Percentiles rank a stretch among this genome's conserved stretches.
Evolutionary conservation across 2,329 filamentous ascomycete genomes (phyloP).

Genomic region (Acrocalymma vagum): DNA sequence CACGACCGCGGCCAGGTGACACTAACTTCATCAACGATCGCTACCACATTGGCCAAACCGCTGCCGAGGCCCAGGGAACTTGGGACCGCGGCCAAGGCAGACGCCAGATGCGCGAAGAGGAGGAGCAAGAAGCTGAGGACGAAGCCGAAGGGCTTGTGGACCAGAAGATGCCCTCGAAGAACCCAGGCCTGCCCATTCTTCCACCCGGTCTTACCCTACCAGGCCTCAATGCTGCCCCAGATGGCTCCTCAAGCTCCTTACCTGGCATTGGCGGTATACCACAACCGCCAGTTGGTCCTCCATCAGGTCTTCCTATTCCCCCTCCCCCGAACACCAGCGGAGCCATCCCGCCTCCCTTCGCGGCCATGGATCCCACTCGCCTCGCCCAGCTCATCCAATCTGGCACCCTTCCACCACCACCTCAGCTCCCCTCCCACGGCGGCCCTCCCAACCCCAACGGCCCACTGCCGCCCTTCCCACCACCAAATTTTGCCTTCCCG

Average conservation of each 20-base stretch:
- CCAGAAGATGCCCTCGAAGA: constrained; percentile 78
- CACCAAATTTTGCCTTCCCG: constrained; percentile 38
- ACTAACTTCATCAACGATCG: constrained; percentile 85
- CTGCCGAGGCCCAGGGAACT: constrained; percentile 93
- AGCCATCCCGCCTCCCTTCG: constrained; percentile 23
- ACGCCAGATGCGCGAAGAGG: constrained; percentile 85
- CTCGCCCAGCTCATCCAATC: constrained; percentile 45
- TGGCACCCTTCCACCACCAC: constrained; percentile 47
- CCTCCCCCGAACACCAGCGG: constrained; percentile 15
- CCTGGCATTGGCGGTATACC: constrained; percentile 57
- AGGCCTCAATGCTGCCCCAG: constrained; percentile 42
- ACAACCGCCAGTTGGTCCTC: constrained; percentile 29
- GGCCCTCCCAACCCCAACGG: constrained; percentile 24
- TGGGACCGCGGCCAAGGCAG: constrained; percentile 84
- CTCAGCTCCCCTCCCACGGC: constrained; percentile 34
- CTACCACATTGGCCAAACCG: constrained; percentile 93
- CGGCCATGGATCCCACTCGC: constrained; percentile 38
- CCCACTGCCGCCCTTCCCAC: constrained; percentile 34
- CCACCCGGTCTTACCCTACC: constrained; percentile 64
- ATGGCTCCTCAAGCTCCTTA: constrained; percentile 56
- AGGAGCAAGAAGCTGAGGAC: constrained; percentile 92
- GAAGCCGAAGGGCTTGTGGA: constrained; percentile 93
- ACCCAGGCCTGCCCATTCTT: constrained; percentile 63
- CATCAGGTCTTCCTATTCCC: constrained; percentile 31
- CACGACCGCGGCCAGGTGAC: constrained; percentile 86